Percentiles rank a stretch among this genome's conserved stretches.
These are phyloP conservation scores for Gaultheria prostrata DNA, from an alignment of 148 eudicot genomes.

Conservation along the genomic window DNA sequence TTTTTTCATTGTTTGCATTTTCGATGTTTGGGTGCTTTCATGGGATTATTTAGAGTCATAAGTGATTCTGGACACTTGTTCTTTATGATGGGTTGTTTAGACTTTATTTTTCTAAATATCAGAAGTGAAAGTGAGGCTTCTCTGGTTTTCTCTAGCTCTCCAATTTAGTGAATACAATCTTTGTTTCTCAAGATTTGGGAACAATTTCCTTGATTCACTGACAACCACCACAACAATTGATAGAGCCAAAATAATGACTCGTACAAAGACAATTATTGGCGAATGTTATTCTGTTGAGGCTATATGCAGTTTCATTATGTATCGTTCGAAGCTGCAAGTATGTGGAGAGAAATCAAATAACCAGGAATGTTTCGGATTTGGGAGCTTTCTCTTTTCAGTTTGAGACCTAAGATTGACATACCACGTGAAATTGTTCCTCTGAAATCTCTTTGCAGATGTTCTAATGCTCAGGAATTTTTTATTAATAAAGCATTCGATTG, in stretches of 20 bases:
- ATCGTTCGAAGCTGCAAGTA: not conserved
- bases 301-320: not conserved
- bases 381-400: not conserved
- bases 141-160: not conserved
- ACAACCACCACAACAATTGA: not conserved
- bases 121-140: not conserved
- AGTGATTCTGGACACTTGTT: not conserved
- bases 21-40: not conserved
- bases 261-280: not conserved
- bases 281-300: not conserved
- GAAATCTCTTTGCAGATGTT: not conserved
- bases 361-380: not conserved
- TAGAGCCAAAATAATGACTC: not conserved
- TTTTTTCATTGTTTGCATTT: not conserved
- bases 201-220: not conserved
- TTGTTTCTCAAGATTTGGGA: not conserved
- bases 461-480: not conserved
- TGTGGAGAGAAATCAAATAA: not conserved
- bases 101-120: not conserved
- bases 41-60: not conserved
- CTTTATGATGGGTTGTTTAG: not conserved
- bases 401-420: constrained; percentile 1
- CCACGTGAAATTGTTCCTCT: not conserved
- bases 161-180: not conserved
- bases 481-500: not conserved